These are phyloP conservation scores for Aspergillus texensis DNA, from an alignment of 2,329 filamentous ascomycete genomes.

Conservation along the genomic window DNA sequence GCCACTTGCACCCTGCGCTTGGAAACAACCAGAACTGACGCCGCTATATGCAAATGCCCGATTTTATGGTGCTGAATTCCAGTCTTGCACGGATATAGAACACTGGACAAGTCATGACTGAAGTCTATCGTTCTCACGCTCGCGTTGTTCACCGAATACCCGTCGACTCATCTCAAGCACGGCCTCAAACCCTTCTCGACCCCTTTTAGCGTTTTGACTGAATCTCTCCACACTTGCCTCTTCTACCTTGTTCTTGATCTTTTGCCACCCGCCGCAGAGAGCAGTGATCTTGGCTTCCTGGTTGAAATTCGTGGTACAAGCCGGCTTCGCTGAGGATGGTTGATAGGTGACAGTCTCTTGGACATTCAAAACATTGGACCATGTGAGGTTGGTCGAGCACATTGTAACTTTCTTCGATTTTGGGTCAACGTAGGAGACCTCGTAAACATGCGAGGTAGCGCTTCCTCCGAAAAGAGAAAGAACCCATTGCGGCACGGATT, in stretches of 20 bases:
- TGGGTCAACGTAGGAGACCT: slow-evolving; percentile 93
- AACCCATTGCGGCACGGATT: slow-evolving; percentile 59
- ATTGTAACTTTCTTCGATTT: slow-evolving; percentile 84
- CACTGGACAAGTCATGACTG: slow-evolving; percentile 24
- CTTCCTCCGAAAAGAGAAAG: slow-evolving; percentile 75
- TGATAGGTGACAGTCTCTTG: slow-evolving; percentile 90
- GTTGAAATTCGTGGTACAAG: slow-evolving; percentile 73
- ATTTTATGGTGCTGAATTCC: slow-evolving; percentile 15
- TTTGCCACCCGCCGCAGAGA: slow-evolving; percentile 94
- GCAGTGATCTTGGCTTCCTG: slow-evolving; percentile 94
- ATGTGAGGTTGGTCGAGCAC: slow-evolving; percentile 94
- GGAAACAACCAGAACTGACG: slow-evolving; percentile 25
- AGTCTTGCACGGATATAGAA: not conserved
- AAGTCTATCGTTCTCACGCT: slow-evolving; percentile 56
- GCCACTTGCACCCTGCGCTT: slow-evolving; percentile 29
- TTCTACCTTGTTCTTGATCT: slow-evolving; percentile 94
- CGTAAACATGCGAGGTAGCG: slow-evolving; percentile 86
- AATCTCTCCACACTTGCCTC: slow-evolving; percentile 87
- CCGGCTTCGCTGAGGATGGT: slow-evolving; percentile 56
- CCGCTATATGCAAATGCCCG: slow-evolving; percentile 38
- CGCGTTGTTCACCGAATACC: slow-evolving; percentile 87
- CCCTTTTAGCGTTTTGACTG: slow-evolving; percentile 86
- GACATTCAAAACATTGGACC: slow-evolving; percentile 84
- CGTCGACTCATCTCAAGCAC: slow-evolving; percentile 91
- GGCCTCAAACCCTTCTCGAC: slow-evolving; percentile 90